phyloP scores from a whole-genome alignment of 257 asterid species.

The Penstemon barbatus region DNA sequence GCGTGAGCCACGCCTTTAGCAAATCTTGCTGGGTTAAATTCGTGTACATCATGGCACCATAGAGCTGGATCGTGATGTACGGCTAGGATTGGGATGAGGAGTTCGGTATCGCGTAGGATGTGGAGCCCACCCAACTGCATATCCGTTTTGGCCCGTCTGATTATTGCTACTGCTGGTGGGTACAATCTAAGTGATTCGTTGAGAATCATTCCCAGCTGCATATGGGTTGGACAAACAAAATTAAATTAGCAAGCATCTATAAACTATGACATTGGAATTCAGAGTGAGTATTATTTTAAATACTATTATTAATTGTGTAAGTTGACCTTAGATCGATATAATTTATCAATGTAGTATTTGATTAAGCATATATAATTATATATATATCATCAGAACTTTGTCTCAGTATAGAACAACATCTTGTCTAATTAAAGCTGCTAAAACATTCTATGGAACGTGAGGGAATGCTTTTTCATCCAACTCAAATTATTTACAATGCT shows the following conservation, averaged over 20 bases:
- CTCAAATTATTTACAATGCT: too few relatives aligned
- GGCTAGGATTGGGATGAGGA: conserved; percentile 80
- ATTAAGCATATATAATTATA: too few relatives aligned
- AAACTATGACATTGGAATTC: neutral
- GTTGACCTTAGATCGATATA: conserved; percentile 15
- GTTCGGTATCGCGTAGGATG: conserved; percentile 61
- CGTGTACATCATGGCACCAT: conserved; percentile 79
- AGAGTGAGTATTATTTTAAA: neutral
- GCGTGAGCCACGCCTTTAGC: conserved; percentile 68
- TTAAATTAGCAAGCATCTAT: neutral
- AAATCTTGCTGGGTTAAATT: conserved; percentile 81
- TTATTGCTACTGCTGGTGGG: conserved; percentile 82
- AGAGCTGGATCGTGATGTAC: conserved; percentile 73
- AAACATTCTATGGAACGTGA: neutral
- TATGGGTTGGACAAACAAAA: conserved; percentile 25
- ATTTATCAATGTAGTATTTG: too few relatives aligned
- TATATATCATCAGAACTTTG: neutral
- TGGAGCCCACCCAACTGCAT: conserved; percentile 55
- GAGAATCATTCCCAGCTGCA: conserved; percentile 81
- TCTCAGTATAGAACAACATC: neutral
- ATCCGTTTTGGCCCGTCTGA: conserved; percentile 62
- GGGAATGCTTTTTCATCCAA: too few relatives aligned
- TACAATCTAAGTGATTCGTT: conserved; percentile 80
- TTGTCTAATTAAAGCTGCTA: neutral
- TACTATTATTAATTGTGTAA: neutral